Percentiles rank a stretch among this genome's conserved stretches.
Evolutionary conservation across 352 stramenopile species (phyloP).

Genomic region (Peronosclerospora sorghi): DNA sequence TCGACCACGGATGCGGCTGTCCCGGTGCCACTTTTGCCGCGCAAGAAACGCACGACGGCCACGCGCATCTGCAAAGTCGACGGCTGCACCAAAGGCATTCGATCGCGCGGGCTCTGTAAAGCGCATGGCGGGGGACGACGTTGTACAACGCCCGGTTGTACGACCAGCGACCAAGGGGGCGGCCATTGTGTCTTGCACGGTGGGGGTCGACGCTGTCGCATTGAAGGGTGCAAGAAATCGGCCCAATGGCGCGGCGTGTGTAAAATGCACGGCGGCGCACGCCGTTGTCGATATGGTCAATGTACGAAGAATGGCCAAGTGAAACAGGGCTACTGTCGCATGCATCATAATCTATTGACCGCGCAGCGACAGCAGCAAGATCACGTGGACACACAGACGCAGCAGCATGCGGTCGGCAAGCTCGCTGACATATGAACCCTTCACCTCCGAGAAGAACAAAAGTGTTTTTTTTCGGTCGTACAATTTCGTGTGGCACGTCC

Average conservation of each 20-base stretch:
- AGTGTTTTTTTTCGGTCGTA: not conserved
- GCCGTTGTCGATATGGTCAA: conserved; percentile 59
- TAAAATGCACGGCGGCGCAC: conserved; percentile 77
- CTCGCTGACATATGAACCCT: too few species aligned
- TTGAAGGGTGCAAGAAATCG: conserved; percentile 72
- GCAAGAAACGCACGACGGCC: conserved; percentile 50
- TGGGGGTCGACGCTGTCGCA: conserved; percentile 62
- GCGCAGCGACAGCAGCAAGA: conserved; percentile 34
- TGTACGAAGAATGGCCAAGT: conserved; percentile 80
- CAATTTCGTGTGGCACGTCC: not conserved
- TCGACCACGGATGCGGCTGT: conserved; percentile 2
- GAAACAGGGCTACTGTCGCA: conserved; percentile 69
- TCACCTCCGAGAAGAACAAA: too few species aligned
- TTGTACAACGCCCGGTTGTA: conserved; percentile 68
- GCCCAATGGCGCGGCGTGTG: conserved; percentile 71
- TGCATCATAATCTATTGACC: conserved; percentile 54
- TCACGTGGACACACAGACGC: conserved; percentile 15
- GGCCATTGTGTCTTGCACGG: conserved; percentile 79
- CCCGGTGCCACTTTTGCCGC: conserved; percentile 4
- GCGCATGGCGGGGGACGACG: conserved; percentile 71
- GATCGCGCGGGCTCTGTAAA: conserved; percentile 72
- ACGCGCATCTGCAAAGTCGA: conserved; percentile 63
- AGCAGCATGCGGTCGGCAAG: too few species aligned
- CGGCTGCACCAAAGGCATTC: conserved; percentile 66
- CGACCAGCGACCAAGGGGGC: conserved; percentile 75